Base-by-base conservation (phyloP, 176 grass and related monocot species). In the Cenchrus fungigraminus region DNA sequence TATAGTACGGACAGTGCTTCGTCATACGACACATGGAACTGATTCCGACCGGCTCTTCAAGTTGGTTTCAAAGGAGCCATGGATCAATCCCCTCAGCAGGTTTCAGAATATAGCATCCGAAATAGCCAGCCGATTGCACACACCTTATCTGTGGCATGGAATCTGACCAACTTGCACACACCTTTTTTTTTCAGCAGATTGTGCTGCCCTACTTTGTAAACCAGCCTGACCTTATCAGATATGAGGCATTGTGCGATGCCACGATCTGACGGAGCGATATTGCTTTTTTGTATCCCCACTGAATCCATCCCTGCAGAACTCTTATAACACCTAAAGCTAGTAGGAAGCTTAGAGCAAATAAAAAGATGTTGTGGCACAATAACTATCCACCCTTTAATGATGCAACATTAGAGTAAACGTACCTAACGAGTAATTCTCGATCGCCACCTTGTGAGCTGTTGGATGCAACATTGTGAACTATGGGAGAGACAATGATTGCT, bases 91-190 rank as follows among this genome's bases (percentile, higher is more conserved):
- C 50, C 31, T 60, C 80, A 29, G n/a, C 10, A 87, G 84, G 80
- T 79, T 79, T 74, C 74, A 79, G 84, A 79, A 90, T 34, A 34
- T 83, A 87, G 79, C 66, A 87, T 85, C 77, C 56, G 12, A 70
- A 34, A 47, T 62, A 63, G n/a, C 22, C n/a, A 64, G 65, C 56
- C 54, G 71, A 66, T 56, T 64, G 74, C 66, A 64, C 51, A 49
- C 83, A 85, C 45, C 75, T 90, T 79, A 87, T 90, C 80, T 82
- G 68, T 19, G 62, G 60, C 75, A 79, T 13, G 54, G 80, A 90
- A 90, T 90, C 68, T 83, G 31, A 74, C 32, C 83, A 87, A 87
- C 68, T 87, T 87, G 57, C 20, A 60, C 73, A 42, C 51, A 37
- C 52, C 70, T 90, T 87, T 87, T 64, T 49, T 65, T 25, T 25